phyloP scores from a whole-genome alignment of 2,329 filamentous ascomycete genomes.

The Trichophyton simii region DNA sequence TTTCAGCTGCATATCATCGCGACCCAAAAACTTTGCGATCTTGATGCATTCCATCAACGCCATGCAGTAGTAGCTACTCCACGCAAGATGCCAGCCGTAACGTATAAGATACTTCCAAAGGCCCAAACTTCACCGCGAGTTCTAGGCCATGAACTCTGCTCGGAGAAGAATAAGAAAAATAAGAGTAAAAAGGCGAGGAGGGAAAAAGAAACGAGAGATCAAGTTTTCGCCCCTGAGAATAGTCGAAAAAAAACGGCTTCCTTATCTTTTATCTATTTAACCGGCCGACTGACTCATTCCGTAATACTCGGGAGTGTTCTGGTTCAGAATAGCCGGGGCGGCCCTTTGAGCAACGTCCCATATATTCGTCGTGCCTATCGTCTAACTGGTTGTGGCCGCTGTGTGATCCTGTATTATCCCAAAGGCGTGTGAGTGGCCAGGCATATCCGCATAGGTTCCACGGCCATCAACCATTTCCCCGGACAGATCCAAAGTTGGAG shows the following conservation, averaged over 20 bases:
- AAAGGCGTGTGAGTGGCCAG: background rate
- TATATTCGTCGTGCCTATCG: background rate
- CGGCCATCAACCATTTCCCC: background rate
- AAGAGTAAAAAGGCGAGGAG: background rate
- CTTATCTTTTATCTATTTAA: background rate
- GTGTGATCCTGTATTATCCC: background rate
- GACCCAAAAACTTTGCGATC: background rate
- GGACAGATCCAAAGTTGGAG: background rate
- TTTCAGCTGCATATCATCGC: slow-evolving; percentile 1
- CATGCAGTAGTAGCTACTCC: background rate
- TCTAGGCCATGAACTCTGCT: background rate
- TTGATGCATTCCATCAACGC: background rate
- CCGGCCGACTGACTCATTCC: background rate
- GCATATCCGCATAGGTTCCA: background rate
- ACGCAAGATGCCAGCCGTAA: background rate
- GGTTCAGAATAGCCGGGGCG: background rate
- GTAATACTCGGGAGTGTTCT: background rate
- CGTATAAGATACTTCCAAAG: background rate
- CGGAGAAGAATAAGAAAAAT: background rate
- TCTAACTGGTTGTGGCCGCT: background rate
- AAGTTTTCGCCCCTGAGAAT: slow-evolving; percentile 1
- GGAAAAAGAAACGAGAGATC: background rate
- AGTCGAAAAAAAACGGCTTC: background rate
- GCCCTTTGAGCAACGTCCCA: background rate
- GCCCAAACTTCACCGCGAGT: background rate